Conservation (phyloP, 2,329 filamentous ascomycete genomes). For the Cladophialophora bantiana region DNA sequence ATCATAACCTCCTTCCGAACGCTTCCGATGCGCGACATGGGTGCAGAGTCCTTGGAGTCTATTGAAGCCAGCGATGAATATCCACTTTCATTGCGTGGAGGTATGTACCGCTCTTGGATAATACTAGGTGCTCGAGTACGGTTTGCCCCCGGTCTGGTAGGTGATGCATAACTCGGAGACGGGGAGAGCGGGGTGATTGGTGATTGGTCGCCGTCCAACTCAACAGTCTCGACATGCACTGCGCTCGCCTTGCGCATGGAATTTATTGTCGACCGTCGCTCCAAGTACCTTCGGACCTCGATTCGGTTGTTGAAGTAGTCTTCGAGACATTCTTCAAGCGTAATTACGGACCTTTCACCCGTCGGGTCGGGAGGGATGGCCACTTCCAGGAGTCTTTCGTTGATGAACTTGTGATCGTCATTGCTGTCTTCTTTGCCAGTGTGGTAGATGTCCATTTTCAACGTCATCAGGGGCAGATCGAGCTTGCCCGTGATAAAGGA, state of each 20-base stretch:
- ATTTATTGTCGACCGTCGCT: constrained; percentile 65
- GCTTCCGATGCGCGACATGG: constrained; percentile 48
- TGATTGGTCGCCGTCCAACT: constrained; percentile 45
- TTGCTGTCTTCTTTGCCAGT: constrained; percentile 81
- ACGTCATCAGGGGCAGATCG: constrained; percentile 81
- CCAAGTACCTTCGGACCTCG: constrained; percentile 80
- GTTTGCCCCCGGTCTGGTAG: constrained; percentile 36
- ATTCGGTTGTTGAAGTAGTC: constrained; percentile 94
- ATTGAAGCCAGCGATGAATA: constrained; percentile 44
- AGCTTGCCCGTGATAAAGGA: constrained; percentile 91
- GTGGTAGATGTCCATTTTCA: constrained; percentile 95
- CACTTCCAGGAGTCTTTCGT: constrained; percentile 87
- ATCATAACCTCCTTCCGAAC: constrained; percentile 84
- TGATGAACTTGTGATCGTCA: constrained; percentile 93
- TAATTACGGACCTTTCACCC: constrained; percentile 70
- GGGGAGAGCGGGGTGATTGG: constrained; percentile 46
- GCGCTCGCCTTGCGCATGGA: constrained; percentile 51
- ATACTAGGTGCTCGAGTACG: constrained; percentile 50
- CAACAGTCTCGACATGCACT: constrained; percentile 52
- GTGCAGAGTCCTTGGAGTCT: constrained; percentile 44
- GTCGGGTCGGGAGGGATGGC: constrained; percentile 75
- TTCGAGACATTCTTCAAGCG: constrained; percentile 88
- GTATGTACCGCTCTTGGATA: constrained; percentile 53
- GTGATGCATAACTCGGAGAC: constrained; percentile 43
- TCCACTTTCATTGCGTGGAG: constrained; percentile 53